Base-by-base conservation (phyloP, 2,329 filamentous ascomycete genomes). In the Ophioceras dolichostomum region DNA sequence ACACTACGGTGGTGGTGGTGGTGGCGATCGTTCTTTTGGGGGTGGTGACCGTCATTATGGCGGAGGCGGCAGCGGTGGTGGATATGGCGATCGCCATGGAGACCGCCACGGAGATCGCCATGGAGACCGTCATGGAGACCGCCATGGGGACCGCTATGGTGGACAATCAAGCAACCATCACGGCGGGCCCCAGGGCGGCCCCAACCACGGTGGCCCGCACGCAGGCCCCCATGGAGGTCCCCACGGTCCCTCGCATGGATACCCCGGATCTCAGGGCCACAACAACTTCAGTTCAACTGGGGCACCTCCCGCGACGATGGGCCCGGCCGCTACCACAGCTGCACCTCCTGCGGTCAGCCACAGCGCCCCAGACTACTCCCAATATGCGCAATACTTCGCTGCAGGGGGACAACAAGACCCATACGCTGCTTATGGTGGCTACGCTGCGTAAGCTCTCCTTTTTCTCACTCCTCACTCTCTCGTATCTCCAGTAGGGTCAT, bases 371-470 rank as follows among this genome's bases (percentile, higher is more conserved):
- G 36, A 37, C 36, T 37, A 37, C 20, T 17, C 28, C 10, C 27
- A 29, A 12, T 32, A 31, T 14, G 36, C 36, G n/a, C 36, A 37
- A 22, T 32, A 37, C n/a, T 37, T n/a, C n/a, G n/a, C n/a, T n/a
- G 26, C 9, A 14, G 20, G 1, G 36, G 36, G 10, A n/a, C 16
- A n/a, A n/a, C n/a, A n/a, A 18, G 36, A 37, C 21, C 36, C 36
- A 4, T 37, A 37, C n/a, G 36, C 36, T 2, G 36, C 36, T 5
- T 37, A 37, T n/a, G 36, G 36, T 27, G 36, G 36, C 14, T 37
- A 37, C 18, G 27, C 36, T 26, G 36, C 36, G 36, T 37, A 32
- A 32, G 36, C 32, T 5, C n/a, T 12, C 7, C 22, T 26, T 26
- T 26, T 26, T 12, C 12, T n/a, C n/a, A n/a, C n/a, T n/a, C n/a